Evolutionary conservation across 106 monocot species (phyloP).

Genomic region (Phalaenopsis equestris): DNA sequence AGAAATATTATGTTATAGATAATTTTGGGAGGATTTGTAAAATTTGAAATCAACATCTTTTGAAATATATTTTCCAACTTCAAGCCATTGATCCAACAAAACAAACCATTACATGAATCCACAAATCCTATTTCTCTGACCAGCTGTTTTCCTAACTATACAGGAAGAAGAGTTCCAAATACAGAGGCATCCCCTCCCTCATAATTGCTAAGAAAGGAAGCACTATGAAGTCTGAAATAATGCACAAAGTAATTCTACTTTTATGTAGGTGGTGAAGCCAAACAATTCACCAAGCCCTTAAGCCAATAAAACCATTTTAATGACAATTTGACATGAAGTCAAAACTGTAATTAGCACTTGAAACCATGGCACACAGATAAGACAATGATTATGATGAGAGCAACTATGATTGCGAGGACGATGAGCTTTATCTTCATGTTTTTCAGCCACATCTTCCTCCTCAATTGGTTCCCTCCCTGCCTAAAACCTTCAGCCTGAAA

Average conservation of each 20-base stretch:
- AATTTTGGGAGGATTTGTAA: no score
- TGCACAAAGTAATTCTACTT: neutral
- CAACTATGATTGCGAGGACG: constrained; percentile 13
- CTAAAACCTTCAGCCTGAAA: constrained; percentile 22
- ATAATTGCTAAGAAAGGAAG: neutral
- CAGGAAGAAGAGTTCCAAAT: neutral
- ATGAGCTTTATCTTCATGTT: constrained; percentile 27
- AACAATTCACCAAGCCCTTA: no score
- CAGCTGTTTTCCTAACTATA: neutral
- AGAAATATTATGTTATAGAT: no score
- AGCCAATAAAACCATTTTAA: no score
- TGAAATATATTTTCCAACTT: neutral
- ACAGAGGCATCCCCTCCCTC: neutral
- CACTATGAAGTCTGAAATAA: neutral
- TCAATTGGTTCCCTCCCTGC: constrained; percentile 13
- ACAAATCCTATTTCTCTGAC: neutral
- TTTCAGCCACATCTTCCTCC: constrained; percentile 23
- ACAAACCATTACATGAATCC: neutral
- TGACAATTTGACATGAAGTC: neutral
- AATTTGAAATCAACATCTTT: no score
- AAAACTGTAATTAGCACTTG: neutral
- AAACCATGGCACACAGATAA: constrained; percentile 28
- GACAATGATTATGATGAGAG: constrained; percentile 22
- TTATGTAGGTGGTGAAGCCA: no score
- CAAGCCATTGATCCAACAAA: neutral